Conservation (phyloP, 306 rosid genomes). For the Rosa persica region DNA sequence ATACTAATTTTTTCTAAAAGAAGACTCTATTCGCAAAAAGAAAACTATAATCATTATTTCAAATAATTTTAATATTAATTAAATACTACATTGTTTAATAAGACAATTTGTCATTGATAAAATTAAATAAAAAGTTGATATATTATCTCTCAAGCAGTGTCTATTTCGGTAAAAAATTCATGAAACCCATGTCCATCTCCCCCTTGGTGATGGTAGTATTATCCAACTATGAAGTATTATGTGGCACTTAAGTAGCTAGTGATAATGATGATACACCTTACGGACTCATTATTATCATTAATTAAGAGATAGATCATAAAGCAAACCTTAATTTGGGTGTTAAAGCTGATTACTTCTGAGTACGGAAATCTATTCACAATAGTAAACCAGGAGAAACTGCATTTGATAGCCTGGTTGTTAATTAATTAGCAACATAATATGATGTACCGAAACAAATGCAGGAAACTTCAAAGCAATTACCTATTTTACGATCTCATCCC, state of each 20-base stretch:
- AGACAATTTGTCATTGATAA: too few relatives aligned
- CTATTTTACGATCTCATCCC: not conserved
- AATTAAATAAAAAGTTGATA: too few relatives aligned
- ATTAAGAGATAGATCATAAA: not conserved
- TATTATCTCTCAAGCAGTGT: not conserved
- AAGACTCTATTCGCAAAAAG: too few relatives aligned
- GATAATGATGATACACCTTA: not conserved
- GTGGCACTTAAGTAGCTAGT: not conserved
- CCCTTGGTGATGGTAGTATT: not conserved
- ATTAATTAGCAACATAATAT: not conserved
- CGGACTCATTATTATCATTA: too few relatives aligned
- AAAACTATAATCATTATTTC: too few relatives aligned
- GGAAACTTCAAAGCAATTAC: slow-evolving; percentile 45
- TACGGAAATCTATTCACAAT: too few relatives aligned
- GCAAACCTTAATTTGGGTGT: not conserved
- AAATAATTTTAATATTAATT: too few relatives aligned
- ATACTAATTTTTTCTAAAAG: too few relatives aligned
- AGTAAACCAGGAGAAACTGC: not conserved
- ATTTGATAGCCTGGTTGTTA: not conserved
- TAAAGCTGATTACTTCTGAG: not conserved
- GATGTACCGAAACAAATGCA: not conserved
- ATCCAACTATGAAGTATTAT: not conserved
- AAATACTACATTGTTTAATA: too few relatives aligned
- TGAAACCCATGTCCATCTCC: not conserved
- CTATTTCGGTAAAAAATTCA: not conserved